phyloP scores from a whole-genome alignment of 2,329 filamentous ascomycete species.

The Ramularia collo-cygni region DNA sequence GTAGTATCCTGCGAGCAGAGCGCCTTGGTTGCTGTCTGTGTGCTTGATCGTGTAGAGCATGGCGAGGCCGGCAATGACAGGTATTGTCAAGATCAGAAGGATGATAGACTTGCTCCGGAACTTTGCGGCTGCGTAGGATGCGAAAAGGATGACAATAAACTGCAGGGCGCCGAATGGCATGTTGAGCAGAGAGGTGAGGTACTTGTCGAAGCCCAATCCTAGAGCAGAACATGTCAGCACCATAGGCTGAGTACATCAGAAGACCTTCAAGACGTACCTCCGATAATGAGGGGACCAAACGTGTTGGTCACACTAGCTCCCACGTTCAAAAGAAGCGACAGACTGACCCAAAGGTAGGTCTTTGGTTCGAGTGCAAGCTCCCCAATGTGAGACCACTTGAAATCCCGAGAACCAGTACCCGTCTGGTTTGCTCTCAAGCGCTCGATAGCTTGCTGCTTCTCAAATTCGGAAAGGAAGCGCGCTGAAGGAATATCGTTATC shows the following conservation, averaged over 20 bases:
- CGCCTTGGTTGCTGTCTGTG: conserved; percentile 35
- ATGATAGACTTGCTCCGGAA: conserved; percentile 52
- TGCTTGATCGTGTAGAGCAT: conserved; percentile 51
- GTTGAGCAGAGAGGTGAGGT: conserved; percentile 54
- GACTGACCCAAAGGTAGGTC: conserved; percentile 53
- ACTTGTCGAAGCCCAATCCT: conserved; percentile 55
- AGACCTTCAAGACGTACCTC: conserved; percentile 7
- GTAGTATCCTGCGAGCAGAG: conserved; percentile 58
- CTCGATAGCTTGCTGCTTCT: conserved; percentile 42
- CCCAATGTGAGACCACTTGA: conserved; percentile 39
- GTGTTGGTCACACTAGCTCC: conserved; percentile 57
- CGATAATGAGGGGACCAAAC: conserved; percentile 58
- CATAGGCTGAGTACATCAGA: too few relatives aligned
- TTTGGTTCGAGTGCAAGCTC: conserved; percentile 41
- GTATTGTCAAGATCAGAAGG: conserved; percentile 48
- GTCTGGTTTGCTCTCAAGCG: conserved; percentile 46
- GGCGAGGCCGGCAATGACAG: conserved; percentile 54
- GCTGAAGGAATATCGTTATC: conserved; percentile 53
- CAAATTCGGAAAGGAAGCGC: conserved; percentile 42
- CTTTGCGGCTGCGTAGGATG: conserved; percentile 53
- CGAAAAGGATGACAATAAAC: conserved; percentile 51
- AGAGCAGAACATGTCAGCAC: too few relatives aligned
- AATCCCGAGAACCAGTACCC: conserved; percentile 40
- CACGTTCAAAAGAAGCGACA: conserved; percentile 58
- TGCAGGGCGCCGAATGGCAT: conserved; percentile 62